Base-by-base conservation (phyloP, 164 flowering plant species). In the grape (Vitis vinifera) region DNA sequence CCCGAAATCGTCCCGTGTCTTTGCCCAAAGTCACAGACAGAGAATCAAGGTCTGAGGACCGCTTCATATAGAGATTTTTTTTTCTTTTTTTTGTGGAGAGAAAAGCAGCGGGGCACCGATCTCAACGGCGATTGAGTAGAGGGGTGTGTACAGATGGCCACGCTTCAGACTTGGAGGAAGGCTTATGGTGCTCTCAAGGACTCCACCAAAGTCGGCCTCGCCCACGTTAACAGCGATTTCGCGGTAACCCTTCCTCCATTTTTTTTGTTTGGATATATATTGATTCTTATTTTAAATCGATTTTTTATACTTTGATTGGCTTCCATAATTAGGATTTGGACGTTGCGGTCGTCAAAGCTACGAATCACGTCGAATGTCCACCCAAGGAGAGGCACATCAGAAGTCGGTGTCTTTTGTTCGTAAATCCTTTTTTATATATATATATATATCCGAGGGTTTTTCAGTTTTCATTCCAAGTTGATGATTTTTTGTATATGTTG, bases 271-370 rank as follows among this genome's bases (percentile, higher is more conserved):
- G 44, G 7, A 29, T 64, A 10, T 63, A 8, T 69, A 44, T 44
- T 49, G n/a, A 9, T 48, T 17, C 10, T 17, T 23, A 23, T 23
- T 47, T 73, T 3, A 51, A 17, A 63, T 59, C 52, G 31, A 10
- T 37, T 51, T 63, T 53, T 2, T n/a, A 1, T 29, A 10, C 44
- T 67, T 63, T 47, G 31, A 1, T 51, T 60, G 61, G 23, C 2
- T 56, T 30, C 49, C 48, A 50, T 71, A 4, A 8, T 13, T 74
- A 95, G 99, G 99, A 95, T 66, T 83, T 95, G 76, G 99, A 95
- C 80, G 92, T 95, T 63, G 99, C 99, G 73, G 87, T 95, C 71
- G 96, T 92, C 60, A 95, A 95, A 81, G 99, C 99, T 11, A 91
- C 99, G 27, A 95, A 92, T 81, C 99, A 95, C 75, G 98, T 91